Evolutionary conservation across 1,284 basidiomycete species (phyloP).

Genomic region (Ganoderma multipileum): DNA sequence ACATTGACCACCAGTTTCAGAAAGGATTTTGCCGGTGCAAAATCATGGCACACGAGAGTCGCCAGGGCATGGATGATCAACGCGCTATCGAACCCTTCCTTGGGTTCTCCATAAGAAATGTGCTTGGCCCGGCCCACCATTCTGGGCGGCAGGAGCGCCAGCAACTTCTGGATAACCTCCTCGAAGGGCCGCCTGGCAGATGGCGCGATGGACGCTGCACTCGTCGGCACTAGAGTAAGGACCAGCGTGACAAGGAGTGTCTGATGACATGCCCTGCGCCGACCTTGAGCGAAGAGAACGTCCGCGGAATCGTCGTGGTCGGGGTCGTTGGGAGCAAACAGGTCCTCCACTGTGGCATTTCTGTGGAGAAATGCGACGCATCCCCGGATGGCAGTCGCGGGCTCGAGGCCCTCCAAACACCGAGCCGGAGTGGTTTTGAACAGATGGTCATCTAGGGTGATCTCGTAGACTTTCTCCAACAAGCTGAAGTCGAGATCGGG

Average conservation of each 20-base stretch:
- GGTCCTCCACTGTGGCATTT: neutral
- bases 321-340: neutral
- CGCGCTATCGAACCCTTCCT: neutral
- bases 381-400: neutral
- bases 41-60: neutral
- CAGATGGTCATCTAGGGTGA: slow-evolving; percentile 6
- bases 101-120: neutral
- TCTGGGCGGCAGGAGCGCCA: neutral
- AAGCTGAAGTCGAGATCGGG: slow-evolving; percentile 7
- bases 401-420: neutral
- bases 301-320: neutral
- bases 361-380: slow-evolving; percentile 4
- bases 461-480: slow-evolving; percentile 4
- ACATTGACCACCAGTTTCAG: neutral
- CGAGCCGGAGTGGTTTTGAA: neutral
- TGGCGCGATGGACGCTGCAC: neutral
- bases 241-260: neutral
- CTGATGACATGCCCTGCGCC: slow-evolving; percentile 1
- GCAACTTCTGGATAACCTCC: neutral
- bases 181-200: neutral
- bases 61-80: neutral
- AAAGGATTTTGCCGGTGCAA: neutral
- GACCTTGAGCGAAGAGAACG: slow-evolving; percentile 3
- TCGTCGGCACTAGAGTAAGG: neutral
- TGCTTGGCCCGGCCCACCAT: neutral